phyloP scores from a whole-genome alignment of 1,284 basidiomycete genomes.

The Bondarzewia mesenterica region DNA sequence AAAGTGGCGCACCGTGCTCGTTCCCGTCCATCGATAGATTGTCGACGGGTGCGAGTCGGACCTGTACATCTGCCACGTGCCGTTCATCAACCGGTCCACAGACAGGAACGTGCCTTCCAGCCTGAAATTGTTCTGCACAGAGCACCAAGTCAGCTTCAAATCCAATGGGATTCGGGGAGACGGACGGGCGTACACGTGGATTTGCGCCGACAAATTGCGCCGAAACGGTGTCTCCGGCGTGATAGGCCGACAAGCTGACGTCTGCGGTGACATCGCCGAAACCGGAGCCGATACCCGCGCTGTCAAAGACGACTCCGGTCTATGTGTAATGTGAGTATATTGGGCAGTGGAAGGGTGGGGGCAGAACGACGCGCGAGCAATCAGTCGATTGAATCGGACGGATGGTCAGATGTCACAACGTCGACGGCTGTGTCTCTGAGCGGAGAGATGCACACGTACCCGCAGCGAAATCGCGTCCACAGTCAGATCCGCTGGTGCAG shows the following conservation, averaged over 20 bases:
- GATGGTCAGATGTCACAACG: not conserved
- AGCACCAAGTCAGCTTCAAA: not conserved
- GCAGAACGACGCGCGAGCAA: not conserved
- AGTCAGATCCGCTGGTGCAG: conserved; percentile 60
- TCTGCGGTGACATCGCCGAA: conserved; percentile 67
- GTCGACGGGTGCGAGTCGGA: conserved; percentile 81
- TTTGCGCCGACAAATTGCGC: conserved; percentile 72
- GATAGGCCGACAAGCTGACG: conserved; percentile 45
- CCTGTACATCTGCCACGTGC: conserved; percentile 49
- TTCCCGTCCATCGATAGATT: conserved; percentile 58
- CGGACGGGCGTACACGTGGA: conserved; percentile 47
- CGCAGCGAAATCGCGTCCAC: conserved; percentile 61
- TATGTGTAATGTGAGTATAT: conserved; percentile 25
- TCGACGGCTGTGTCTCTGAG: too few species aligned
- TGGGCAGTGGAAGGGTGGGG: not conserved
- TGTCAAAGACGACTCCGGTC: conserved; percentile 59
- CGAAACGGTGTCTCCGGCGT: conserved; percentile 47
- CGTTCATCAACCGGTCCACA: conserved; percentile 47
- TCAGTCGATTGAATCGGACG: too few species aligned
- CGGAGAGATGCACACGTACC: conserved; percentile 31
- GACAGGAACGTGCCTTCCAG: conserved; percentile 69
- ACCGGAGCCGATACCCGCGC: conserved; percentile 42
- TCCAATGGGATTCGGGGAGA: not conserved
- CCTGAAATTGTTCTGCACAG: conserved; percentile 64
- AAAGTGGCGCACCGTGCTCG: conserved; percentile 41